A percentile compares a stretch with the other conserved stretches of the same genome.
Evolutionary conservation across 768 basidiomycete species (phyloP).

Genomic region (Auriscalpium vulgare): DNA sequence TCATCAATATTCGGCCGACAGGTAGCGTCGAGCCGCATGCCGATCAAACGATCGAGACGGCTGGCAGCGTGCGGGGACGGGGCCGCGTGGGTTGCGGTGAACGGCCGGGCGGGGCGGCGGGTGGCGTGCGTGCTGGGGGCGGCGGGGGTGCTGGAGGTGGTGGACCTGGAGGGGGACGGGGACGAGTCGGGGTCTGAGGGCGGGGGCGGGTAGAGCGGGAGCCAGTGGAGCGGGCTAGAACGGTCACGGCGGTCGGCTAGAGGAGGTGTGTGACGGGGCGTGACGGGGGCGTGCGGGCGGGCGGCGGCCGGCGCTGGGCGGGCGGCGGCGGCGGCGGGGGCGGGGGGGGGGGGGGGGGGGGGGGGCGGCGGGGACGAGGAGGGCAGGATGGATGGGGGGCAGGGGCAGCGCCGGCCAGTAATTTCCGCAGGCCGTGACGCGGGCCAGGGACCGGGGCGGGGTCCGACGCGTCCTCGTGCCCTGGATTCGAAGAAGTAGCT

Average conservation of each 20-base stretch:
- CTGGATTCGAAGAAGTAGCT: conserved; percentile 57
- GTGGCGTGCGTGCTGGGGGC: conserved; percentile 69
- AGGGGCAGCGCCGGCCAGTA: background rate
- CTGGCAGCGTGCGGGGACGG: conserved; percentile 46
- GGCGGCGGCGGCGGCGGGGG: background rate
- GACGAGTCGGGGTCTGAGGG: conserved; percentile 17
- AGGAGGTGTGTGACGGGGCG: background rate
- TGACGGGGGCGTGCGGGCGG: background rate
- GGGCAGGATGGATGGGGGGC: too few relatives aligned
- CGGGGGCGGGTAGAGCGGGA: conserved; percentile 3
- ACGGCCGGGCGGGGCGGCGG: conserved; percentile 65
- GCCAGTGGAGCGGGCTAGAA: background rate
- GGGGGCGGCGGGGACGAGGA: background rate
- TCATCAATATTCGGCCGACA: conserved; percentile 19
- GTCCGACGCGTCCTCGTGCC: conserved; percentile 48
- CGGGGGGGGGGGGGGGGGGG: conserved; percentile 1
- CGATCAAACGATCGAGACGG: conserved; percentile 50
- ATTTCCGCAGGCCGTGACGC: background rate
- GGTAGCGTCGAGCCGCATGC: conserved; percentile 40
- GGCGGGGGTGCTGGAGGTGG: conserved; percentile 55
- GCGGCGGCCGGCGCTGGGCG: background rate
- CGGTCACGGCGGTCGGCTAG: background rate
- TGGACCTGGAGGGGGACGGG: conserved; percentile 60
- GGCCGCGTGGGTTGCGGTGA: conserved; percentile 55
- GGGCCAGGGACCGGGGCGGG: conserved; percentile 1